Evolutionary conservation across 2,329 filamentous ascomycete genomes (phyloP).

Genomic region (Paramyrothecium sp.): DNA sequence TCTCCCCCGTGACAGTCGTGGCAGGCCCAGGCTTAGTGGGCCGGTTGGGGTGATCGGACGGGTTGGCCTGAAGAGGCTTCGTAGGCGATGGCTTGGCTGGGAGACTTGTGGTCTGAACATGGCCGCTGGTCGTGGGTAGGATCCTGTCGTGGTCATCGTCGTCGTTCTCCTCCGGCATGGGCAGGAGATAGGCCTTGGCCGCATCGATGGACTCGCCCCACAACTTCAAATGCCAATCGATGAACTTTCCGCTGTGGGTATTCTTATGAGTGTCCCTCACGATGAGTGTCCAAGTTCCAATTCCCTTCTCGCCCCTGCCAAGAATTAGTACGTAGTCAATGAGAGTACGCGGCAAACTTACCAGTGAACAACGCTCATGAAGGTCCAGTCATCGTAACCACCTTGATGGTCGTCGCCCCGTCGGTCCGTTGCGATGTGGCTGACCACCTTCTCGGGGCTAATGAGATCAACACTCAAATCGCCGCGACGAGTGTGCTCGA

Average conservation of each 20-base stretch:
- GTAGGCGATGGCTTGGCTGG: constrained; percentile 27
- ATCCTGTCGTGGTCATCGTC: constrained; percentile 77
- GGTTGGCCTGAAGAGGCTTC: constrained; percentile 26
- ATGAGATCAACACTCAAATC: constrained; percentile 90
- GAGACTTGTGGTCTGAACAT: constrained; percentile 60
- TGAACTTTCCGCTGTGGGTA: constrained; percentile 71
- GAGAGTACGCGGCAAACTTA: constrained; percentile 30
- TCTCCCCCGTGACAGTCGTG: constrained; percentile 6
- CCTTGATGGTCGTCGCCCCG: constrained; percentile 60
- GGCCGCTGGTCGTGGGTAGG: constrained; percentile 50
- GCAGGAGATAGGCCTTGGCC: constrained; percentile 69
- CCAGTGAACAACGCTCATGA: constrained; percentile 98
- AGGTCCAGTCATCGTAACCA: constrained; percentile 95
- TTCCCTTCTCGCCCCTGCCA: constrained; percentile 76
- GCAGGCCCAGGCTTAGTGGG: constrained; percentile 50
- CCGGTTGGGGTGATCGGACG: constrained; percentile 65
- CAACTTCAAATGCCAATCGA: constrained; percentile 90
- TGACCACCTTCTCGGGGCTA: constrained; percentile 78
- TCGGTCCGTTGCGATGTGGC: constrained; percentile 78
- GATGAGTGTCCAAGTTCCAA: constrained; percentile 88
- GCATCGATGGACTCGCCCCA: constrained; percentile 88
- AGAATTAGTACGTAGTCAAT: constrained; percentile 24
- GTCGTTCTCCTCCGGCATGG: constrained; percentile 79
- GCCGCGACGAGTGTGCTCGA: constrained; percentile 81
- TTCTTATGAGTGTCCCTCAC: constrained; percentile 84